Base-by-base conservation (phyloP, 495 filamentous ascomycete genomes). In the Aspergillus ostianus region DNA sequence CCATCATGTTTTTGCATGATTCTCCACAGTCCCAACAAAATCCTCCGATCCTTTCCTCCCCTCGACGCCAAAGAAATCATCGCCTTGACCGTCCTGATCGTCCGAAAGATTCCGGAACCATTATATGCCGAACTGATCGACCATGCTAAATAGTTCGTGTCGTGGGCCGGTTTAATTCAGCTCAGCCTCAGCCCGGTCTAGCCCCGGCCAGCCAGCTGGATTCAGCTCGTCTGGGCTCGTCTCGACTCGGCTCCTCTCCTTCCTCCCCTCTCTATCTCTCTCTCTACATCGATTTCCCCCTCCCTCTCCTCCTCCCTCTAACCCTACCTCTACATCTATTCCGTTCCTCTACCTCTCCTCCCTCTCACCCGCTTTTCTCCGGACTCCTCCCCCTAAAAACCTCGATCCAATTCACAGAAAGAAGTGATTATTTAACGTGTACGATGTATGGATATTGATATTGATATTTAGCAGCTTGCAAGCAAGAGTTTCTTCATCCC, bases 31-130 rank as follows among this genome's bases (percentile, higher is more conserved):
- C 95, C 94, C 30, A 96, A 92, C 73, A 93, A 92, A 73, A 83
- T 96, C 10, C 82, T 97, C 32, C 83, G 93, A 61, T 90, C 88
- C n/a, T 94, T 97, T 62, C 93, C 93, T 21, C 87, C 88, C 6
- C 78, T 98, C 23, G 82, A 93, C 53, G 89, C 93, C 19, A 86
- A 89, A 64, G 84, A 84, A 58, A 88, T 97, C 67, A 93, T 96
- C 65, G 83, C 82, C 49, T 74, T 92, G 29, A 90, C 93, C 0
- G 82, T 97, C 55, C 83, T 84, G 29, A 82, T 97, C 58, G 87
- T 95, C 27, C 84, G 83, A 53, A 93, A 89, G 78, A 91, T 98
- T 55, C 95, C 94, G 8, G 84, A 89, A 58, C 89, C 93, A 61
- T 77, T 99, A 47, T 99, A 96, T 65, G 86, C 86, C 47, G 90